Evolutionary conservation across 2,329 filamentous ascomycete genomes (phyloP), one percentile per base, ranked within the genome.

Genomic region (Grosmannia huntii): DNA sequence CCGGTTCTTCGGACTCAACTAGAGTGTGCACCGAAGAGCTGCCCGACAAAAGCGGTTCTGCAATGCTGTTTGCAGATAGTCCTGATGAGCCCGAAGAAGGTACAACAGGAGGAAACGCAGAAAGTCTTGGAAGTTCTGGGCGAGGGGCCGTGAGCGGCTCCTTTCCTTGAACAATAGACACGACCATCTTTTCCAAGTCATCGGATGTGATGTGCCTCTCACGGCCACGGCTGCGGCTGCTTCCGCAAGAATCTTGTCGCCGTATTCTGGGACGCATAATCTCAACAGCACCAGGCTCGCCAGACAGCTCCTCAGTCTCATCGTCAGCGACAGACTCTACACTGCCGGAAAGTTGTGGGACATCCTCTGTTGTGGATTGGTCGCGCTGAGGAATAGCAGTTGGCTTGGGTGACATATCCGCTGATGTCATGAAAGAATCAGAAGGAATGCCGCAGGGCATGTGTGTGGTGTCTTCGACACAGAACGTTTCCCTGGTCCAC

Each of bases 401-500:
- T 64, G 82, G 73, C 60, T 77, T 66, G 65, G 76, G 71, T 62
- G 75, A 70, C 65, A 69, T 65, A 52, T 66, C 63, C 51, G 72
- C 67, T 3, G 72, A 65, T n/a, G 46, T 2, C 9, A 48, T 7
- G 55, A 41, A 9, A 4, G 21, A 28, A 16, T n/a, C 31, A 25
- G 25, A 14, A 10, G 36, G 19, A 14, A 23, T 21, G 21, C 36
- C 53, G 3, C 36, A 27, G 16, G 56, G 41, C 28, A 58, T 23
- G 21, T 49, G 51, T 14, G 28, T 38, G n/a, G 53, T 49, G 46
- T 80, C 80, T 62, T 89, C 86, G 72, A 87, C 91, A 73, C 91
- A 95, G 66, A 96, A 90, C 12, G 89, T 92, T 70, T 97, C 91
- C 67, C 90, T 82, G 66, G 90, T 95, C 92, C 91, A 97, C 61